Percentiles rank a stretch among this genome's conserved stretches.
phyloP scores from a whole-genome alignment of 2,329 filamentous ascomycete genomes.

The Colletotrichum gloeosporioides region DNA sequence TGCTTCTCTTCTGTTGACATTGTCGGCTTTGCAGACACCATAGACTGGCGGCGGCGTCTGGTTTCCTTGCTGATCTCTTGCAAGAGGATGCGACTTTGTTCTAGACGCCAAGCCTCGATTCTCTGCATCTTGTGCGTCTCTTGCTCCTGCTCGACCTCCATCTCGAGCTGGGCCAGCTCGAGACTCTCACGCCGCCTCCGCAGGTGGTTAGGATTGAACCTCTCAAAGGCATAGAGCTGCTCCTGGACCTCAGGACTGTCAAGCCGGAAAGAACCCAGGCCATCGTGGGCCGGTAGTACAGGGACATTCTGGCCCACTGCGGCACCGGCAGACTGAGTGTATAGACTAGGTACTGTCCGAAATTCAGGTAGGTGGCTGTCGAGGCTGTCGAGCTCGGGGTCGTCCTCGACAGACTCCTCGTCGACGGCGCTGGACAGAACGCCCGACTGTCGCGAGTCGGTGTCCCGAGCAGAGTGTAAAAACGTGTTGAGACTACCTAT shows the following conservation, averaged over 20 bases:
- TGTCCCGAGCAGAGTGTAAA: conserved; percentile 62
- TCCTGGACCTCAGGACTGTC: conserved; percentile 73
- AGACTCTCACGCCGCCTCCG: conserved; percentile 59
- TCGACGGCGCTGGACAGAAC: conserved; percentile 41
- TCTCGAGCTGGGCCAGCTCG: conserved; percentile 54
- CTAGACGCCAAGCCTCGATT: conserved; percentile 90
- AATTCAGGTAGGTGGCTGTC: conserved; percentile 93
- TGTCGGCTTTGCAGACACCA: conserved; percentile 49
- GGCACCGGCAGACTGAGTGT: conserved; percentile 42
- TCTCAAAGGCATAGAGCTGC: conserved; percentile 88
- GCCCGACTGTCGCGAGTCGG: conserved; percentile 45
- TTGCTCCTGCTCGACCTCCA: conserved; percentile 60
- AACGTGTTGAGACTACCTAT: conserved; percentile 78
- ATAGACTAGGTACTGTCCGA: conserved; percentile 62
- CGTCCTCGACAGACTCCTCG: conserved; percentile 59
- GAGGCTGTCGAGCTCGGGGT: conserved; percentile 87
- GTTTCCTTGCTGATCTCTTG: conserved; percentile 92
- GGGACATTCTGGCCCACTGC: conserved; percentile 64
- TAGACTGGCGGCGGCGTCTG: conserved; percentile 67
- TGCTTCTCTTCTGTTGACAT: conserved; percentile 32
- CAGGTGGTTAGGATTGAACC: conserved; percentile 76
- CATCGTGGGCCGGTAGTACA: conserved; percentile 90
- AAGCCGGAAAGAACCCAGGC: conserved; percentile 82
- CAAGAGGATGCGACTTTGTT: conserved; percentile 84
- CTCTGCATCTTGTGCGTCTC: conserved; percentile 79